phyloP scores from a whole-genome alignment of 75 land plant genomes.

The Picea glauca region DNA sequence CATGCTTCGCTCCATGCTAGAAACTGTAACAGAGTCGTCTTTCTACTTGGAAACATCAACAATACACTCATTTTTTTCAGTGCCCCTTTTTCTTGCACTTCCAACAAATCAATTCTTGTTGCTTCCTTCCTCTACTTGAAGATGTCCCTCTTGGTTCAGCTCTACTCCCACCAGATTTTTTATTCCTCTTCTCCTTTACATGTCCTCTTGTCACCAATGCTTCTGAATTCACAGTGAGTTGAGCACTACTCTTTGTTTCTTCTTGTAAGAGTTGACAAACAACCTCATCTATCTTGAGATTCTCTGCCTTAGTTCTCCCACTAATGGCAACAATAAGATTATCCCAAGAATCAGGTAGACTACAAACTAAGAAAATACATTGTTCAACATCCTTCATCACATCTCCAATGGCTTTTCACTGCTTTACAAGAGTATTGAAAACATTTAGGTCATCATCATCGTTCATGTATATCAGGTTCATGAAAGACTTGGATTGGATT shows the following conservation, averaged over 20 bases:
- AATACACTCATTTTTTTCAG: neutral
- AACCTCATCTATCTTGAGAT: neutral
- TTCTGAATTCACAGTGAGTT: neutral
- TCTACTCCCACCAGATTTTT: neutral
- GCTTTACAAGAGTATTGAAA: neutral
- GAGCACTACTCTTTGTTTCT: neutral
- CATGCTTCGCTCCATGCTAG: neutral
- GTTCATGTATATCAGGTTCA: neutral
- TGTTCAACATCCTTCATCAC: neutral
- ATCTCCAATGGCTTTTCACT: neutral
- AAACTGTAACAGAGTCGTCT: neutral
- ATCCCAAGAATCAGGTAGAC: neutral
- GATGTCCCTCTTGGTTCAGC: neutral
- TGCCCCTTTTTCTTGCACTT: neutral
- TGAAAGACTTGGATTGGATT: neutral
- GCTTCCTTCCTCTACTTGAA: neutral
- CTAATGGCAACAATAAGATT: neutral
- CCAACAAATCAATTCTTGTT: neutral
- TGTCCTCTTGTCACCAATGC: neutral
- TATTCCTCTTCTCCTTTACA: neutral
- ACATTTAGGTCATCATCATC: neutral
- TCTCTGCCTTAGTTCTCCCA: neutral
- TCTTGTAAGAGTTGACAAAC: neutral
- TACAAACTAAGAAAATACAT: neutral
- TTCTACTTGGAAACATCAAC: neutral